These are phyloP conservation scores for Peniophora sp. DNA, from an alignment of 1,284 basidiomycete species.

Conservation along the genomic window DNA sequence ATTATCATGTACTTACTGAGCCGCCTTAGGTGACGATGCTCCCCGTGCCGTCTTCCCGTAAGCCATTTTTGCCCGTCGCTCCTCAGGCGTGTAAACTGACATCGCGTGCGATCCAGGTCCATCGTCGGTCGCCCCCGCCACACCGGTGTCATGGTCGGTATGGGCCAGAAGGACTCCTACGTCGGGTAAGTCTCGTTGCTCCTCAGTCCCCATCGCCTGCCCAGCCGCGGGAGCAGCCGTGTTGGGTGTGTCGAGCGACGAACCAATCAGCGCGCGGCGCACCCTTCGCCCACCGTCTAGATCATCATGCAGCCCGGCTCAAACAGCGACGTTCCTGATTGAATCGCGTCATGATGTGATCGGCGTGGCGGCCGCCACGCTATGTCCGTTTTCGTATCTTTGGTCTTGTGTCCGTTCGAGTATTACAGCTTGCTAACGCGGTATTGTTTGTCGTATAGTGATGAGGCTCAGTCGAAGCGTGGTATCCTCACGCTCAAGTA, in stretches of 20 bases:
- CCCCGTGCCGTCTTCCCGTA: slow-evolving; percentile 68
- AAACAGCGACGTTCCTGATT: too few species aligned
- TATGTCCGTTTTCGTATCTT: slow-evolving; percentile 5
- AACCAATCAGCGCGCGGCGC: too few species aligned
- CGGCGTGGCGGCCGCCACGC: too few species aligned
- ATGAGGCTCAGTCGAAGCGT: slow-evolving; percentile 93
- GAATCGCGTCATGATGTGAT: too few species aligned
- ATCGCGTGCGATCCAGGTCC: slow-evolving; percentile 37
- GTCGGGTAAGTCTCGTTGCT: slow-evolving; percentile 50
- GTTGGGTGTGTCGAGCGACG: too few species aligned
- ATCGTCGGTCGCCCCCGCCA: slow-evolving; percentile 91
- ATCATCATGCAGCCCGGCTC: too few species aligned
- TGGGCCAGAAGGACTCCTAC: slow-evolving; percentile 85
- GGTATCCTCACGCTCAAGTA: slow-evolving; percentile 92
- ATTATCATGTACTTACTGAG: not conserved
- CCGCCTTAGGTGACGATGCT: slow-evolving; percentile 53
- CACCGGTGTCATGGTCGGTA: slow-evolving; percentile 89
- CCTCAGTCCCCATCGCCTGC: slow-evolving; percentile 3
- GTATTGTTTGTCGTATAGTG: slow-evolving; percentile 34
- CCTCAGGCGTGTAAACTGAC: not conserved
- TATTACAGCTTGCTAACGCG: not conserved
- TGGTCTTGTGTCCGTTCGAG: not conserved
- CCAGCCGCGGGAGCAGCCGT: not conserved
- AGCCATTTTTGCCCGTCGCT: slow-evolving; percentile 16
- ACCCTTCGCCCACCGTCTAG: too few species aligned